Evolutionary conservation across 306 rosid species (phyloP).

Genomic region (Medicago arabica): DNA sequence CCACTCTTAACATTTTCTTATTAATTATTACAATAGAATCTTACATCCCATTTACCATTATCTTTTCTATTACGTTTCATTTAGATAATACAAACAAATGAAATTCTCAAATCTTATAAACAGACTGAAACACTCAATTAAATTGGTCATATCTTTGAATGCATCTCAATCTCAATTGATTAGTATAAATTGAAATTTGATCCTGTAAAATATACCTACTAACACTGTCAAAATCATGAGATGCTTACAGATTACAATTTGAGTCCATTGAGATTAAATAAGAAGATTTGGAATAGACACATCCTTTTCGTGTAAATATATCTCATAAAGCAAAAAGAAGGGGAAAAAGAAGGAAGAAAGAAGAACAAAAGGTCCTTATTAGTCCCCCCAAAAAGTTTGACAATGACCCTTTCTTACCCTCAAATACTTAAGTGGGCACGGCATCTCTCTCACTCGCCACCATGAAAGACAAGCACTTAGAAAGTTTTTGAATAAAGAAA

Average conservation of each 20-base stretch:
- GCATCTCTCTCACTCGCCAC: conserved; percentile 50
- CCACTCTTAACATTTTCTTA: too few species aligned
- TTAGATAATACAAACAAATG: not conserved
- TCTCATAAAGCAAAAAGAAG: conserved; percentile 35
- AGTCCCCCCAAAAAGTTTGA: conserved; percentile 50
- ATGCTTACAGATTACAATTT: not conserved
- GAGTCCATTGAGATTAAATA: not conserved
- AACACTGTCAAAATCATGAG: conserved; percentile 1
- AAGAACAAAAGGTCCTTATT: conserved; percentile 39
- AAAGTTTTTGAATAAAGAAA: not conserved
- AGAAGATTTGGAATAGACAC: conserved; percentile 28
- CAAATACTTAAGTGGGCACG: conserved; percentile 62
- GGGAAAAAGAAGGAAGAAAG: not conserved
- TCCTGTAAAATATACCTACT: not conserved
- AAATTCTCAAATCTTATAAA: not conserved
- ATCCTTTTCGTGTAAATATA: conserved; percentile 26
- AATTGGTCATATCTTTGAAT: not conserved
- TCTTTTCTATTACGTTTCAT: too few species aligned
- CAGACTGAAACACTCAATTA: not conserved
- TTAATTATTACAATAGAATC: too few species aligned
- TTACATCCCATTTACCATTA: too few species aligned
- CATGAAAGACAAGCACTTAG: conserved; percentile 46
- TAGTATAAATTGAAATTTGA: not conserved
- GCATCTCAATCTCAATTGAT: not conserved
- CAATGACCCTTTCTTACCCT: conserved; percentile 44